Percentiles rank a stretch among this genome's conserved stretches.
Conservation (phyloP, 768 basidiomycete genomes). For the Galerina marginata region DNA sequence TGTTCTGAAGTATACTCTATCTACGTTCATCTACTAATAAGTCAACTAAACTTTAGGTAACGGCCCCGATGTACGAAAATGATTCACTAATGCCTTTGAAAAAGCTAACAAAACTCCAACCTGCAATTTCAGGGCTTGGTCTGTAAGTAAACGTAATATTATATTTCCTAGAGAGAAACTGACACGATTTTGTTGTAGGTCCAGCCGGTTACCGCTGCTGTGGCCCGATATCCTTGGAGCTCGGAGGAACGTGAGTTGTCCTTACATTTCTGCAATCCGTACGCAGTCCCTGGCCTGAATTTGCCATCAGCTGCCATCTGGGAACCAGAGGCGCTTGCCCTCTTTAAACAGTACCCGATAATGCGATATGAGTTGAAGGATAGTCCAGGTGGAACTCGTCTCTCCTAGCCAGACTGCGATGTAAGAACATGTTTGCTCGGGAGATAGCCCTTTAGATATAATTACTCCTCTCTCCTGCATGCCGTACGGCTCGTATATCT, state of each 20-base stretch:
- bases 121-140: not conserved
- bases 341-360: not conserved
- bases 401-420: not conserved
- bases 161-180: not conserved
- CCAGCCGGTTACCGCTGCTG: conserved; percentile 22
- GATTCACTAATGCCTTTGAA: not conserved
- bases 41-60: conserved; percentile 2
- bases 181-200: not conserved
- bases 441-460: no score
- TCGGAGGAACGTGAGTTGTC: conserved; percentile 23
- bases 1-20: not conserved
- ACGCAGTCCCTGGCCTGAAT: not conserved
- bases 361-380: not conserved
- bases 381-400: not conserved
- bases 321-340: conserved; percentile 18
- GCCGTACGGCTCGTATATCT: no score
- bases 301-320: conserved; percentile 9
- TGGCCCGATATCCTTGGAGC: conserved; percentile 17
- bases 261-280: not conserved
- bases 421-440: no score
- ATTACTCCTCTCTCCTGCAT: no score
- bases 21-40: not conserved
- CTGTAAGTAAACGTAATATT: not conserved
- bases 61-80: conserved; percentile 5
- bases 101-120: not conserved